Percentiles rank a stretch among this genome's conserved stretches.
phyloP scores from a whole-genome alignment of 1,284 basidiomycete species.

The Leucoagaricus sp. region DNA sequence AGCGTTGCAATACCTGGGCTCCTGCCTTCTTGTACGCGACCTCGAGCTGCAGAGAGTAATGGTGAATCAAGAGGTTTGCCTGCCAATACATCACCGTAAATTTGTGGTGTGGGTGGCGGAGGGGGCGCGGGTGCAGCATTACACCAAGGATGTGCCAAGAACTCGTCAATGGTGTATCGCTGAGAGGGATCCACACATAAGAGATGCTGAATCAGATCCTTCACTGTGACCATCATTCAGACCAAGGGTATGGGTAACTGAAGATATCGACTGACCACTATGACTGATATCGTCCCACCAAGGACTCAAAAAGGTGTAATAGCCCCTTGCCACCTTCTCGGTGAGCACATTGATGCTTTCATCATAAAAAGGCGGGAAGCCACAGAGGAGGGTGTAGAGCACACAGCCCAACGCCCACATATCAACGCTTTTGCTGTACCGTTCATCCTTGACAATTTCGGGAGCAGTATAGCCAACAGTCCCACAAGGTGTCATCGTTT shows the following conservation, averaged over 20 bases:
- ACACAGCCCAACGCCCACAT: constrained; percentile 99
- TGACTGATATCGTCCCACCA: constrained; percentile 99
- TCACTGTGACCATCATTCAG: constrained; percentile 54
- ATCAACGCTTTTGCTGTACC: constrained; percentile 98
- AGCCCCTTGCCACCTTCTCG: constrained; percentile 96
- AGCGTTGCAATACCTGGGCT: constrained; percentile 91
- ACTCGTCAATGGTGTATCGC: constrained; percentile 98
- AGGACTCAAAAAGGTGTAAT: constrained; percentile 98
- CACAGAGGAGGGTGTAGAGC: constrained; percentile 97
- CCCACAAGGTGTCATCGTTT: constrained; percentile 99
- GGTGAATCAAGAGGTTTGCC: constrained; percentile 86
- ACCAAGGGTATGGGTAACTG: constrained; percentile 1
- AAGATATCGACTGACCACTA: constrained; percentile 52
- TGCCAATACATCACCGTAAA: constrained; percentile 34
- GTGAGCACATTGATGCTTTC: constrained; percentile 98
- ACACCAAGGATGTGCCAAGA: constrained; percentile 97
- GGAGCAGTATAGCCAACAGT: constrained; percentile 99
- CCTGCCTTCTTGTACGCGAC: constrained; percentile 71
- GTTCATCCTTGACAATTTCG: constrained; percentile 99
- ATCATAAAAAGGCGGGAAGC: constrained; percentile 99
- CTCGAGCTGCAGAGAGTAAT: constrained; percentile 78
- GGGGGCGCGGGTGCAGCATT: constrained; percentile 65
- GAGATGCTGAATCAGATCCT: constrained; percentile 94
- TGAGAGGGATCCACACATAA: constrained; percentile 95
- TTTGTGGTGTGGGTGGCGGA: constrained; percentile 60